Conservation (phyloP, 2,329 filamentous ascomycete species). For the Canariomyces notabilis region DNA sequence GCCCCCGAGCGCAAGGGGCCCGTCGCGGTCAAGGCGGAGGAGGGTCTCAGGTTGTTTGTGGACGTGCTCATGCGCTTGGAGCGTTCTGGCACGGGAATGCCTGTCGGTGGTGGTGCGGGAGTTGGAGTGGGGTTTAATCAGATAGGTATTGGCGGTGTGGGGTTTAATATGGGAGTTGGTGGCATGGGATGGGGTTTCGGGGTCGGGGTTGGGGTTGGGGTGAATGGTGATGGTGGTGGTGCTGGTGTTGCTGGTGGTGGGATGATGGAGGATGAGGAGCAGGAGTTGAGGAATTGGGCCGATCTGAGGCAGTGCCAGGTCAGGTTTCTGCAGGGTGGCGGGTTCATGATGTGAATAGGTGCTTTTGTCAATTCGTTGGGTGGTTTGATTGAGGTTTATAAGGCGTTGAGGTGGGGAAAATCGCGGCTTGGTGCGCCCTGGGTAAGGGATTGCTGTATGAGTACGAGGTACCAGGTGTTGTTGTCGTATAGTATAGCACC, state of each 20-base stretch:
- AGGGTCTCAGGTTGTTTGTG: slow-evolving; percentile 66
- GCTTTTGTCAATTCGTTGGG: background rate
- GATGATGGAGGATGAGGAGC: slow-evolving; percentile 59
- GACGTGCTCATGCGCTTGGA: slow-evolving; percentile 72
- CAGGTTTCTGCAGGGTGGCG: slow-evolving; percentile 37
- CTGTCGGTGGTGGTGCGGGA: too few species aligned
- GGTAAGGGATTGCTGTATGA: too few species aligned
- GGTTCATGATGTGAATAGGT: slow-evolving; percentile 23
- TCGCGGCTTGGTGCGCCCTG: too few species aligned
- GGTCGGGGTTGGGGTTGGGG: slow-evolving; percentile 10
- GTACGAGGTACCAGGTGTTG: too few species aligned
- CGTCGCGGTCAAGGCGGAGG: slow-evolving; percentile 56
- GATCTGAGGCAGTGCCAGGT: slow-evolving; percentile 74
- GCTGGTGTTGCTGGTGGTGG: background rate
- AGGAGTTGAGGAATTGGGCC: slow-evolving; percentile 72
- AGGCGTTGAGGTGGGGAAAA: background rate
- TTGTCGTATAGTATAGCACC: too few species aligned
- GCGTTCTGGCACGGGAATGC: slow-evolving; percentile 52
- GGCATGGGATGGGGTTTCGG: slow-evolving; percentile 9
- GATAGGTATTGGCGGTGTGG: too few species aligned
- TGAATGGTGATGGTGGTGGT: background rate
- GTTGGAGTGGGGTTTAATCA: too few species aligned
- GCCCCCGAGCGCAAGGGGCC: slow-evolving; percentile 47
- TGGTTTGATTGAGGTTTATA: background rate
- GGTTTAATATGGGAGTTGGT: too few species aligned